Evolutionary conservation across 2,329 filamentous ascomycete genomes (phyloP), one percentile per base, ranked within the genome.

Genomic region (Scortechinia acanthostroma): DNA sequence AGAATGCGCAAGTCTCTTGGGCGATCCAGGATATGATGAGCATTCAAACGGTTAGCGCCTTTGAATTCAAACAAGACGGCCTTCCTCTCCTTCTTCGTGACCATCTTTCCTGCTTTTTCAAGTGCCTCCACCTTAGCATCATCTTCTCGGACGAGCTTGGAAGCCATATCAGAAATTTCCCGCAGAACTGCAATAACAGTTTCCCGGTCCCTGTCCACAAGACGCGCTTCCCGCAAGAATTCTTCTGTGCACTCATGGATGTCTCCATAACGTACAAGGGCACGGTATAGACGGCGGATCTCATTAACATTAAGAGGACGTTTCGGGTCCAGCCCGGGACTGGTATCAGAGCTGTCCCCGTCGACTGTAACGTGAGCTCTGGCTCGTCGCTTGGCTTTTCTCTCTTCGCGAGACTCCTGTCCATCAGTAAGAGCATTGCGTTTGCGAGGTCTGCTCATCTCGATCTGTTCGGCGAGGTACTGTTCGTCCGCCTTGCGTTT

Each of bases 71-170:
- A 96, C 40, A 98, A 71, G 16, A 98, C 88, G 1, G 93, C 93
- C 65, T 98, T 98, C 64, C 89, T 89, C 60, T 98, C 93, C 63
- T 98, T 98, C 70, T 97, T 96, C 0, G 91, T 95, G 45, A 94
- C 66, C 2, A 82, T 76, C 60, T 93, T 94, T 58, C 88, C 88
- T 0, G 78, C 75, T 50, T 86, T 80, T 62, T 93, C 88, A 54
- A 95, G 89, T 56, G 90, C 88, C 49, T 86, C 82, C 23, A 94
- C 74, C 48, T 80, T 80, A 19, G 83, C 82, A 50, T 77, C 86
- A 53, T 89, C 85, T 23, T 72, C 73, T 4, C 82, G 78, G 43
- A 86, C 73, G 5, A 80, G 79, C 46, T 77, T 66, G 37, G 72
- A 69, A 42, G 76, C 76, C 20, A 72, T 60, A 37, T 63, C 64